Conservation (phyloP, 768 basidiomycete genomes). For the Leucosporidium creatinivorum region DNA sequence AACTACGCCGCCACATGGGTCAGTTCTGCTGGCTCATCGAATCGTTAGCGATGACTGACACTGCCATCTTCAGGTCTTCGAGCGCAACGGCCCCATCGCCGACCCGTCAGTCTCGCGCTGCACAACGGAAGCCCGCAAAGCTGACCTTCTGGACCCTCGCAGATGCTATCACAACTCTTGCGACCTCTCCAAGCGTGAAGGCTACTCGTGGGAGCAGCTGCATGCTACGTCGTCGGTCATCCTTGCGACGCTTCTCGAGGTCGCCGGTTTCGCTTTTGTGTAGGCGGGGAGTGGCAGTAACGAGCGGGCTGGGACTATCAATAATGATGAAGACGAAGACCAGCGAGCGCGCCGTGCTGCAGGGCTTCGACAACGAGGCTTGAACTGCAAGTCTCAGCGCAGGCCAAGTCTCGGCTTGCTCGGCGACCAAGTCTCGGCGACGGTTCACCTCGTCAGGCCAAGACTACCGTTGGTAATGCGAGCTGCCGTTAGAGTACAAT, state of each 20-base stretch:
- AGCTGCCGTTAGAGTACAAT: no score
- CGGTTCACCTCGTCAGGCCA: no score
- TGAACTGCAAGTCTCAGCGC: no score
- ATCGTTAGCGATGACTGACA: background rate
- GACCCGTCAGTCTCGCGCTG: conserved; percentile 6
- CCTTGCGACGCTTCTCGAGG: conserved; percentile 32
- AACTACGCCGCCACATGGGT: conserved; percentile 32
- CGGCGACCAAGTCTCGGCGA: no score
- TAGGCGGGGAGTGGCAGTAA: no score
- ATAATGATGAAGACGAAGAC: background rate
- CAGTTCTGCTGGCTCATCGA: background rate
- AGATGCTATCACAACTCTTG: conserved; percentile 36
- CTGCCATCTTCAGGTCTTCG: conserved; percentile 22
- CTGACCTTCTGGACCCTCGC: background rate
- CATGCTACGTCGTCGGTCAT: conserved; percentile 34
- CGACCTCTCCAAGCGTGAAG: conserved; percentile 25
- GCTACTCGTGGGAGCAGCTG: conserved; percentile 36
- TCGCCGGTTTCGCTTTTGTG: conserved; percentile 16
- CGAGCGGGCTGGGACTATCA: no score
- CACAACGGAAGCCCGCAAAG: background rate
- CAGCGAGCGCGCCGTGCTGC: no score
- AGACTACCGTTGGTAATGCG: no score
- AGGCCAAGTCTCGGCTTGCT: no score
- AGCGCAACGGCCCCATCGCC: conserved; percentile 37
- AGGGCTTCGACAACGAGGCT: no score